Evolutionary conservation across 164 flowering plant genomes (phyloP).

Genomic region (Aristolochia californica): DNA sequence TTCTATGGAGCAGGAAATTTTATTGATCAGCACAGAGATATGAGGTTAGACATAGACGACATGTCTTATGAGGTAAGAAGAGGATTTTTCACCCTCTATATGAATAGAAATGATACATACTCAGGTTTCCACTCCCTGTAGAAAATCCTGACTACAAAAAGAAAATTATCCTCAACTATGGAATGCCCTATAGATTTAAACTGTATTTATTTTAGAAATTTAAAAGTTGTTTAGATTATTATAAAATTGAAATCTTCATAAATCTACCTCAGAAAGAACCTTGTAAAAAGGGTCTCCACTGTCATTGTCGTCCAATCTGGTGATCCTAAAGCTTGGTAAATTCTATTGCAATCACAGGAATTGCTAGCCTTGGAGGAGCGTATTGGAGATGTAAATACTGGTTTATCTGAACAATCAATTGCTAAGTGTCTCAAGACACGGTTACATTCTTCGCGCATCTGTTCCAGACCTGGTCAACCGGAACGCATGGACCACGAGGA

Average conservation of each 20-base stretch:
- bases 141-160: no score
- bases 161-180: no score
- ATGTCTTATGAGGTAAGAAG: slow-evolving; percentile 86
- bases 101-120: no score
- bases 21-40: slow-evolving; percentile 61
- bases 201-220: no score
- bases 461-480: slow-evolving; percentile 24
- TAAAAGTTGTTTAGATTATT: no score
- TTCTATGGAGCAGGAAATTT: slow-evolving; percentile 32
- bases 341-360: slow-evolving; percentile 36
- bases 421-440: slow-evolving; percentile 39
- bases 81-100: background rate
- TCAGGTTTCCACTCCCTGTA: no score
- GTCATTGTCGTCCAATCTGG: background rate
- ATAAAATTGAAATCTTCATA: background rate
- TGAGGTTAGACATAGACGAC: slow-evolving; percentile 90
- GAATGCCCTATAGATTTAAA: no score
- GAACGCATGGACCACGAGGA: slow-evolving; percentile 30
- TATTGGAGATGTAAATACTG: slow-evolving; percentile 68
- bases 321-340: background rate
- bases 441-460: slow-evolving; percentile 19
- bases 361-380: slow-evolving; percentile 76
- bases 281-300: background rate
- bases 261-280: background rate
- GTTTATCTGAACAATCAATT: slow-evolving; percentile 55